phyloP scores from a whole-genome alignment of 176 grass and related monocot genomes.

The Rhynchospora pubera region DNA sequence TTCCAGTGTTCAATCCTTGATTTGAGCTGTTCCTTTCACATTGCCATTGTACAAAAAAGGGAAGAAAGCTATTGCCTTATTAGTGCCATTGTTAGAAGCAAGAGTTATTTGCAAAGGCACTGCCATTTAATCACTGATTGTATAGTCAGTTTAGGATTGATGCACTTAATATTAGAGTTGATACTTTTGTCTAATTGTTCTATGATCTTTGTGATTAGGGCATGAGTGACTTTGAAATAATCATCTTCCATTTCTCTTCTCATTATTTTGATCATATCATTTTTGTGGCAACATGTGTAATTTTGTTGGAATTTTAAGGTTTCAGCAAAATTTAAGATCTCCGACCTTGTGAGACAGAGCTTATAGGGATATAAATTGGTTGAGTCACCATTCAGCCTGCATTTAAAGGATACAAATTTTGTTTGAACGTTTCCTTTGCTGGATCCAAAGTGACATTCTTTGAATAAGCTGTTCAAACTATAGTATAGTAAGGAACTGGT shows the following conservation, averaged over 20 bases:
- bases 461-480: neutral
- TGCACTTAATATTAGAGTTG: neutral
- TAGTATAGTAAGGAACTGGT: neutral
- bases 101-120: neutral
- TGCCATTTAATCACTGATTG: neutral
- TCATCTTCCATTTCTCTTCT: neutral
- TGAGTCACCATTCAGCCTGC: neutral
- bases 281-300: neutral
- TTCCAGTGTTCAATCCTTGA: neutral
- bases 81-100: neutral
- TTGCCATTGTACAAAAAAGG: neutral
- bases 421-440: neutral
- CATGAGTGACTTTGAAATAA: neutral
- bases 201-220: neutral
- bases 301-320: neutral
- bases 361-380: neutral
- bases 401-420: neutral
- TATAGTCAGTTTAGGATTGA: neutral
- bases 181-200: neutral
- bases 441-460: neutral
- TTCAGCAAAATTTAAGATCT: neutral
- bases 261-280: neutral
- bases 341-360: neutral
- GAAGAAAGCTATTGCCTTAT: neutral
- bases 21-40: neutral